Percentiles rank a stretch among this genome's conserved stretches.
phyloP scores from a whole-genome alignment of 1,139 yeast species.

The Taphrina deformans region DNA sequence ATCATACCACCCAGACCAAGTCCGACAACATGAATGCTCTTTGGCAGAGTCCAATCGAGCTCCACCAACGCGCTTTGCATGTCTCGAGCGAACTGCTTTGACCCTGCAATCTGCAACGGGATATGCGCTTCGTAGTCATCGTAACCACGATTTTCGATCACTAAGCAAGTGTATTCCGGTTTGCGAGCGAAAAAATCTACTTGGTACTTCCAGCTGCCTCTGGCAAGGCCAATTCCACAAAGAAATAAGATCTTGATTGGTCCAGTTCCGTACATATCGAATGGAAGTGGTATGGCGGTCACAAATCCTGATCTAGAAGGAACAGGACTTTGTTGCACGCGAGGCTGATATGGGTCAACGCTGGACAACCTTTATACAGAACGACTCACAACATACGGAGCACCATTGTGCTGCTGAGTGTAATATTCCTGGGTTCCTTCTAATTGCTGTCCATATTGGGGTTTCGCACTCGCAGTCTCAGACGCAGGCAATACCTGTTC shows the following conservation, averaged over 20 bases:
- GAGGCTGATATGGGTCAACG: not conserved
- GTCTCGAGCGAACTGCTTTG: constrained; percentile 28
- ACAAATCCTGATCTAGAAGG: constrained; percentile 13
- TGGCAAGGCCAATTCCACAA: constrained; percentile 21
- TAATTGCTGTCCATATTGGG: not conserved
- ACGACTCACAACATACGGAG: constrained; percentile 5
- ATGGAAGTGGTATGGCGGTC: constrained; percentile 16
- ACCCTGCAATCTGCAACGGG: constrained; percentile 20
- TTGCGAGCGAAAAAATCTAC: constrained; percentile 18
- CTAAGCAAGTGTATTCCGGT: constrained; percentile 26
- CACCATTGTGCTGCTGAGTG: constrained; percentile 3
- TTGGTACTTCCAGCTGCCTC: constrained; percentile 19
- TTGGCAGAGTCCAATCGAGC: constrained; percentile 19
- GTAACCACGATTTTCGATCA: constrained; percentile 28
- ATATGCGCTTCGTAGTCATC: constrained; percentile 13
- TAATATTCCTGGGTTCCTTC: not conserved
- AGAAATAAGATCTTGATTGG: constrained; percentile 19
- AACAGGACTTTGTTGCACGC: not conserved
- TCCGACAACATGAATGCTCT: constrained; percentile 20
- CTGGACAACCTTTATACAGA: not conserved
- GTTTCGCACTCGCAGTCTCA: too few species aligned
- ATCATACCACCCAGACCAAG: constrained; percentile 29
- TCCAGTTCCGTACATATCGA: constrained; percentile 22
- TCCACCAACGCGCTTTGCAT: constrained; percentile 19
- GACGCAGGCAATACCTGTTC: not conserved